Evolutionary conservation across 495 filamentous ascomycete species (phyloP).

Genomic region (Astrothelium subdiscretum): DNA sequence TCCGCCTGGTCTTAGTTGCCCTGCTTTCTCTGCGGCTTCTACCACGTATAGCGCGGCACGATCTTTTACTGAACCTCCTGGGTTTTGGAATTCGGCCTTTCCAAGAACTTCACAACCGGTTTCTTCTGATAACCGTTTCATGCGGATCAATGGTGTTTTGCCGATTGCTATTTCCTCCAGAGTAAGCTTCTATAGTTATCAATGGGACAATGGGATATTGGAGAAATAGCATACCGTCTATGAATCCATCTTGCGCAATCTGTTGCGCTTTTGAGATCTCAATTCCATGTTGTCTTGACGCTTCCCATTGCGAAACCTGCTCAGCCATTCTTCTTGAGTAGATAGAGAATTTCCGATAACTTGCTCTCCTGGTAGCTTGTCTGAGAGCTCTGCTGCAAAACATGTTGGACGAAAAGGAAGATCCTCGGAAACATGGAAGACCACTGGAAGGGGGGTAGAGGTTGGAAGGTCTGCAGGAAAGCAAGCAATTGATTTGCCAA

Average conservation of each 20-base stretch:
- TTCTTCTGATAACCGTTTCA: conserved; percentile 77
- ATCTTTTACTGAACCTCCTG: conserved; percentile 93
- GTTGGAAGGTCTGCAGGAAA: background rate
- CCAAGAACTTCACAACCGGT: conserved; percentile 92
- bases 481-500: background rate
- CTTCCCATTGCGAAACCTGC: conserved; percentile 1
- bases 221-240: conserved; percentile 56
- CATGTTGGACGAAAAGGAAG: background rate
- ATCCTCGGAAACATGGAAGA: background rate
- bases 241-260: conserved; percentile 60
- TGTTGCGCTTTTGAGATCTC: conserved; percentile 75
- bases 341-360: background rate
- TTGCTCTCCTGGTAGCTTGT: background rate
- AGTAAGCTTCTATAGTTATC: background rate
- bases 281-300: conserved; percentile 35
- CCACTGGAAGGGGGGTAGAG: background rate
- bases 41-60: conserved; percentile 90
- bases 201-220: conserved; percentile 4
- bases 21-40: conserved; percentile 81
- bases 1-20: conserved; percentile 69
- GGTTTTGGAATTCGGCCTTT: conserved; percentile 98
- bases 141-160: conserved; percentile 86
- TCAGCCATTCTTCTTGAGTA: background rate
- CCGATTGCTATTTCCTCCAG: conserved; percentile 59
- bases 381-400: background rate